Percentiles rank a stretch among this genome's conserved stretches.
Conservation (phyloP, 2,329 filamentous ascomycete genomes). For the Neopestalotiopsis sp. region DNA sequence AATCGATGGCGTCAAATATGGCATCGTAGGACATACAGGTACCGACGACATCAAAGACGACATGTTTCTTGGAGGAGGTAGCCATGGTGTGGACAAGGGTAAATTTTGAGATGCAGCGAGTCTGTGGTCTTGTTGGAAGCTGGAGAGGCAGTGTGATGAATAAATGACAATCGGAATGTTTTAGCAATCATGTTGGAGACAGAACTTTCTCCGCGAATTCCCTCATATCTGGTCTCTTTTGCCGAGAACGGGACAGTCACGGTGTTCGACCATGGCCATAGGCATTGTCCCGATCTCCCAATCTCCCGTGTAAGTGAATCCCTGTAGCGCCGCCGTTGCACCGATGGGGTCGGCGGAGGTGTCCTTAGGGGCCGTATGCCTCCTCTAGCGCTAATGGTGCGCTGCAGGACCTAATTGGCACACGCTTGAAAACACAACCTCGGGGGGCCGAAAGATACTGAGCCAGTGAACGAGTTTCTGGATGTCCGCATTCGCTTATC, state of each 20-base stretch:
- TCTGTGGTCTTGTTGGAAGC: too few species aligned
- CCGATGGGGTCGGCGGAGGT: background rate
- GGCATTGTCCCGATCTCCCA: slow-evolving; percentile 18
- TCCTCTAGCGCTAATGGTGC: background rate
- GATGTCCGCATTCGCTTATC: too few species aligned
- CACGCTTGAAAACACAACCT: background rate
- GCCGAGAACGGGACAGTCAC: background rate
- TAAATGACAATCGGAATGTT: background rate
- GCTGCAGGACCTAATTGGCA: background rate
- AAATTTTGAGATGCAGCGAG: background rate
- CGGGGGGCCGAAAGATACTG: background rate
- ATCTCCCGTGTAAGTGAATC: background rate
- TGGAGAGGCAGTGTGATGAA: background rate
- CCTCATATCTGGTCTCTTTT: background rate
- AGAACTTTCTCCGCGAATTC: too few species aligned
- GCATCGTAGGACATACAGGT: slow-evolving; percentile 54
- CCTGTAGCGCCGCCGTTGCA: slow-evolving; percentile 2
- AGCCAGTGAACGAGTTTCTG: too few species aligned
- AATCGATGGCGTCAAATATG: slow-evolving; percentile 46
- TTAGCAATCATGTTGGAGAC: too few species aligned
- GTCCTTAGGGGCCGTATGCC: background rate
- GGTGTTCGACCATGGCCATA: slow-evolving; percentile 1
- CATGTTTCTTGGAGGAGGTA: slow-evolving; percentile 40
- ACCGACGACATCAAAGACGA: slow-evolving; percentile 59
- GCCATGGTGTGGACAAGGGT: slow-evolving; percentile 4